Base-by-base conservation (phyloP, 495 filamentous ascomycete genomes). In the Tuber indicum region DNA sequence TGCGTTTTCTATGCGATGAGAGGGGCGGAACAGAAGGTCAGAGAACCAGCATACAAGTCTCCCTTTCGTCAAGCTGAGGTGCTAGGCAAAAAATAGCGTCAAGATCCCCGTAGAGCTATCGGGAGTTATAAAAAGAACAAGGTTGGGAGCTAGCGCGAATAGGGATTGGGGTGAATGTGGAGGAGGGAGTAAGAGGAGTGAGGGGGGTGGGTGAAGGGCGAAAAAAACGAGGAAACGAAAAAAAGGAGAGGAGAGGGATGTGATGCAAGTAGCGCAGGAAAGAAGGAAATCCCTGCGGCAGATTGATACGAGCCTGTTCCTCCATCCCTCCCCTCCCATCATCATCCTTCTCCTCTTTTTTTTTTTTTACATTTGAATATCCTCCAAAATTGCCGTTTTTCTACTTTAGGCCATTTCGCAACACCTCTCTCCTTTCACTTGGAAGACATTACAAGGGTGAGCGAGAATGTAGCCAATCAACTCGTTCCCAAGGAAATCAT, bases 91-190 rank as follows among this genome's bases (percentile, higher is more conserved):
- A 80, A 80, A 80, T 75, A 76, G 73, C 75, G 78, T 80, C 78
- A 80, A 66, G 78, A 79, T 79, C 78, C 78, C 71, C 72, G 74
- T 76, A 76, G 73, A 80, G 16, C 72, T 80, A 75, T 80, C 78
- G 78, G 78, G 78, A 80, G 78, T 79, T 80, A 80, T 80, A 79
- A 80, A 80, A 80, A 80, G 78, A 80, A 71, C 66, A 79, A 79
- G 77, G 75, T 71, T 69, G 71, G 39, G 32, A 62, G 52, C 78
- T 80, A 80, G 73, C 73, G 49, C 52, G 45, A 80, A 80, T 80
- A 72, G 47, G 78, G 78, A 62, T 75, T 62, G 70, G 44, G 70
- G 36, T 66, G n/a, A 66, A 66, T 66, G 58, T 66, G 58, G 58
- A 66, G 52, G 52, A 32, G 6, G 49, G 23, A 12, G 23, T n/a